phyloP scores from a whole-genome alignment of 495 filamentous ascomycete genomes.

The Trichoderma gamsii region DNA sequence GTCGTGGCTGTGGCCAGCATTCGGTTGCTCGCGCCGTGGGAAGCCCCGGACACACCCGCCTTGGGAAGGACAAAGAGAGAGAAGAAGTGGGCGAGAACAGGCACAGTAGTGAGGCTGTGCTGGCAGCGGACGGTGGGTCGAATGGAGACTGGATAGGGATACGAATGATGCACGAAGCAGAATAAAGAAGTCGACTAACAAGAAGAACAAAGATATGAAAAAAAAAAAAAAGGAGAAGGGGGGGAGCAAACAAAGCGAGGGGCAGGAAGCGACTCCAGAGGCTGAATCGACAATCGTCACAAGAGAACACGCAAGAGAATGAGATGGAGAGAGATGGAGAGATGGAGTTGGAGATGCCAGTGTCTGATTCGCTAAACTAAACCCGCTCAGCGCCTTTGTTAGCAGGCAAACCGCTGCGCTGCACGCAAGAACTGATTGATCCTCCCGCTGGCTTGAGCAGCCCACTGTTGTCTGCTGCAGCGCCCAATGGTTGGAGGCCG shows the following conservation, averaged over 20 bases:
- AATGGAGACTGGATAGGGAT: no score
- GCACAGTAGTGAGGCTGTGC: neutral
- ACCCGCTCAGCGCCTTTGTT: neutral
- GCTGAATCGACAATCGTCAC: neutral
- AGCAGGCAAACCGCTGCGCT: neutral
- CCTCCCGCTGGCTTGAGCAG: neutral
- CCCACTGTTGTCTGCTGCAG: neutral
- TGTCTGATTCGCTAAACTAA: neutral
- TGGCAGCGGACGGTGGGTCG: no score
- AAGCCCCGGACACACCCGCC: no score
- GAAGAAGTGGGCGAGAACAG: neutral
- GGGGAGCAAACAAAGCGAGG: neutral
- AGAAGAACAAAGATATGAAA: neutral
- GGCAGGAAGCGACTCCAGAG: neutral
- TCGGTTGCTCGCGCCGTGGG: neutral
- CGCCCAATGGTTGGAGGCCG: slow-evolving; percentile 1
- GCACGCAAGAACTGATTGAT: neutral
- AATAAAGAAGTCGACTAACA: no score
- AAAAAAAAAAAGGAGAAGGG: neutral
- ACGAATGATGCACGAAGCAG: no score
- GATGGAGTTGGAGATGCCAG: neutral
- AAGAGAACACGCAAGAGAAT: neutral
- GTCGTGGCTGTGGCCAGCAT: slow-evolving; percentile 10
- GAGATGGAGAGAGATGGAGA: neutral
- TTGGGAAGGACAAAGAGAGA: neutral